Evolutionary conservation across 1,284 basidiomycete species (phyloP), one percentile per base, ranked within the genome.

Genomic region (Leccinum pachyderme): DNA sequence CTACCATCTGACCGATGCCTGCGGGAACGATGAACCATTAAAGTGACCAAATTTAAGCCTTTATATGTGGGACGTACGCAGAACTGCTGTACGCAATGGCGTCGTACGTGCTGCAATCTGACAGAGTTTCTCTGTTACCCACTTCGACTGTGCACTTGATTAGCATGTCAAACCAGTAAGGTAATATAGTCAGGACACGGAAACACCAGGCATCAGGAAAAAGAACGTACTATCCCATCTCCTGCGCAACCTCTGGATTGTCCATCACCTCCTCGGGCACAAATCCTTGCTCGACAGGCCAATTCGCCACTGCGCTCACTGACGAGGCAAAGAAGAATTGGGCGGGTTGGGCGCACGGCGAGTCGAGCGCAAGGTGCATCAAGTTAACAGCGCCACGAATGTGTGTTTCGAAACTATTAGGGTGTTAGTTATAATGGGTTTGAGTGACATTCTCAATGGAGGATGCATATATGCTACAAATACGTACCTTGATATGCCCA

Each of bases 41-140:
- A 35, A 3, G 25, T 50, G 7, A n/a, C 28, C 13, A 2, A 5
- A 5, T 3, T 1, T 7, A 18, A 18, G n/a, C n/a, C 3, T 29
- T 31, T 6, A 27, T 37, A 6, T 39, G 5, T 8, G 7, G 13
- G 39, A 46, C 64, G 33, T 54, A 70, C 65, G 65, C 27, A 82
- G 59, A 2, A 81, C 73, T 7, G 74, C 76, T 5, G 73, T 73
- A 25, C 64, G 55, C 13, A 79, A 65, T 5, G 60, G 64, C 29
- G 61, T 73, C 43, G 58, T 61, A 35, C 61, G 64, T 28, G 63
- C 70, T 31, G 72, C 77, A 39, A 69, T 64, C 59, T 80, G 72
- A 60, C 79, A 80, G 0, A 86, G 53, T 61, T 79, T 80, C 72
- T 87, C 84, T 0, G 77, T 79, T 1, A 85, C 80, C 82, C 83